Conservation (phyloP, 2,329 filamentous ascomycete genomes). For the Apiospora rasikravindrae region DNA sequence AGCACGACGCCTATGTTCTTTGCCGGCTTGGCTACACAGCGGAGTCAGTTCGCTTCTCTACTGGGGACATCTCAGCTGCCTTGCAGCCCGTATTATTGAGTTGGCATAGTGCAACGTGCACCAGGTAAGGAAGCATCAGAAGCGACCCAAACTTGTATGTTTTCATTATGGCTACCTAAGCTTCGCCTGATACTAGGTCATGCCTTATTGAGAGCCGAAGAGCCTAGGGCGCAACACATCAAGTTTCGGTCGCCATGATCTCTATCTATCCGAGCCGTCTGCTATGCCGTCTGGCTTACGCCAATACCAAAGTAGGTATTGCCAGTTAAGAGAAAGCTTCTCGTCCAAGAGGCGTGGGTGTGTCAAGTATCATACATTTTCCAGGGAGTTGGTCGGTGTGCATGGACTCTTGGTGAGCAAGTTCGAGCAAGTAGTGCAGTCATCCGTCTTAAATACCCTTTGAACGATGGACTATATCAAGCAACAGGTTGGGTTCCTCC, state of each 20-base stretch:
- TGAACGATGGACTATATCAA: not conserved
- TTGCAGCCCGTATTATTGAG: not conserved
- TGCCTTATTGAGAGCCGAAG: not conserved
- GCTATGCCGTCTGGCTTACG: not conserved
- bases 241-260: not conserved
- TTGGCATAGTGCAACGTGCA: not conserved
- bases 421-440: slow-evolving; percentile 2
- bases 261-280: not conserved
- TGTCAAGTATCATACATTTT: not conserved
- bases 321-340: not conserved
- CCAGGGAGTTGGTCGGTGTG: not conserved
- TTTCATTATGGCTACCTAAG: not conserved
- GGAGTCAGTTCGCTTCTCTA: not conserved
- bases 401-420: not conserved
- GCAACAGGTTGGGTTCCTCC: not conserved
- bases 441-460: not conserved
- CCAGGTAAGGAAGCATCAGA: not conserved
- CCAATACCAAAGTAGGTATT: not conserved
- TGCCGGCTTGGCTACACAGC: not conserved
- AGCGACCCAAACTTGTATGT: not conserved
- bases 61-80: too few relatives aligned
- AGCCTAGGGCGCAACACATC: not conserved
- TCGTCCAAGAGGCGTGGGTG: not conserved
- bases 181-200: not conserved
- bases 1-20: slow-evolving; percentile 45